A percentile compares a stretch with the other conserved stretches of the same genome.
Evolutionary conservation across 768 basidiomycete genomes (phyloP).

Genomic region (Mrakia frigida): DNA sequence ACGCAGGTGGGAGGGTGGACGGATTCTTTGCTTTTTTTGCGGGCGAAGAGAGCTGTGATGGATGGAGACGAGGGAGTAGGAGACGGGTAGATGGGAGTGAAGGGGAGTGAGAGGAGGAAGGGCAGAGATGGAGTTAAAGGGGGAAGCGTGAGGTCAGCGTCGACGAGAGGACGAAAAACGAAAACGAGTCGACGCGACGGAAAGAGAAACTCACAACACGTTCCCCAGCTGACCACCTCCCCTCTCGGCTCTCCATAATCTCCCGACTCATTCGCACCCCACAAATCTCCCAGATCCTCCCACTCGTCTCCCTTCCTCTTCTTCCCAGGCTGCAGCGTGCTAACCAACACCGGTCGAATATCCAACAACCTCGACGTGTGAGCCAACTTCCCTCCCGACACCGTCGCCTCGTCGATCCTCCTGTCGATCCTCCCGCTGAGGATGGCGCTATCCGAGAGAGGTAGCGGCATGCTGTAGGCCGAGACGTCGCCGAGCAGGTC

Average conservation of each 20-base stretch:
- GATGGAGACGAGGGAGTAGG: neutral
- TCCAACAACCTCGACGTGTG: slow-evolving; percentile 74
- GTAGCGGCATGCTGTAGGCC: slow-evolving; percentile 19
- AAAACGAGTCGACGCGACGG: neutral
- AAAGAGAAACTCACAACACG: slow-evolving; percentile 36
- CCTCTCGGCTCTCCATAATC: slow-evolving; percentile 29
- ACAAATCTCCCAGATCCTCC: slow-evolving; percentile 52
- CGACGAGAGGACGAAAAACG: slow-evolving; percentile 4
- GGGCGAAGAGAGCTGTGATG: slow-evolving; percentile 37
- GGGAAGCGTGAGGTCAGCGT: slow-evolving; percentile 26
- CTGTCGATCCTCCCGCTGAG: slow-evolving; percentile 56
- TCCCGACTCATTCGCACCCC: slow-evolving; percentile 33
- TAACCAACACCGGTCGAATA: slow-evolving; percentile 73
- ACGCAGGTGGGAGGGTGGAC: slow-evolving; percentile 31
- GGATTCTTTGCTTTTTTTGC: slow-evolving; percentile 37
- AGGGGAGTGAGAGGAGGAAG: too few relatives aligned
- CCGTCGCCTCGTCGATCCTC: slow-evolving; percentile 67
- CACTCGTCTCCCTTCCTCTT: slow-evolving; percentile 64
- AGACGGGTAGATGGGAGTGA: too few relatives aligned
- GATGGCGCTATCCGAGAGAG: slow-evolving; percentile 10
- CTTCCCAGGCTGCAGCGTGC: slow-evolving; percentile 73
- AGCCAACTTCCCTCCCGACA: slow-evolving; percentile 62
- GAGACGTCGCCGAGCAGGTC: slow-evolving; percentile 31
- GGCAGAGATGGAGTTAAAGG: too few relatives aligned
- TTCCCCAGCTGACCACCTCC: slow-evolving; percentile 30